A percentile compares a stretch with the other conserved stretches of the same genome.
Evolutionary conservation across 2,329 filamentous ascomycete species (phyloP).

Genomic region (Epichloe scottii): DNA sequence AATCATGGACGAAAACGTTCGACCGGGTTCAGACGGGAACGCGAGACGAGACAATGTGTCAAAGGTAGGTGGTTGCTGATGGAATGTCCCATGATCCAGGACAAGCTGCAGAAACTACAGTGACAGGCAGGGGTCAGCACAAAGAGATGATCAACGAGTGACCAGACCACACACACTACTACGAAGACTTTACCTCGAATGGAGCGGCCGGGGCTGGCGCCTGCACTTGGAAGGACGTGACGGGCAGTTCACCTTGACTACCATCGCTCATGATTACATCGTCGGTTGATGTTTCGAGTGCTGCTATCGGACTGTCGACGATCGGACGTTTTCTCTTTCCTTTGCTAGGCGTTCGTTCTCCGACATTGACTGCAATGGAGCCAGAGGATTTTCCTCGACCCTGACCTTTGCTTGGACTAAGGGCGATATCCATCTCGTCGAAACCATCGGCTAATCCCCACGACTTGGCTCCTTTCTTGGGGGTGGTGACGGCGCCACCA

Average conservation of each 20-base stretch:
- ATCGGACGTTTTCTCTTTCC: constrained; percentile 57
- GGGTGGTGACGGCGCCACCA: constrained; percentile 33
- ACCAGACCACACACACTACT: not conserved
- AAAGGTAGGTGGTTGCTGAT: constrained; percentile 48
- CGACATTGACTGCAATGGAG: constrained; percentile 30
- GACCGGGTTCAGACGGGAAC: constrained; percentile 48
- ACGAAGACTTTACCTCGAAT: constrained; percentile 30
- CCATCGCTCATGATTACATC: constrained; percentile 26
- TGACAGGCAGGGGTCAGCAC: not conserved
- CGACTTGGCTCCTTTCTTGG: constrained; percentile 43
- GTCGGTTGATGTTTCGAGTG: constrained; percentile 40
- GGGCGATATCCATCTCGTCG: constrained; percentile 49
- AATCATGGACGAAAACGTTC: constrained; percentile 51
- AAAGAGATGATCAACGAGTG: not conserved
- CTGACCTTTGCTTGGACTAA: constrained; percentile 40
- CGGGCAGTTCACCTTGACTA: constrained; percentile 7
- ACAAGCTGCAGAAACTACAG: constrained; percentile 50
- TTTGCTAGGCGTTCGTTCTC: constrained; percentile 50
- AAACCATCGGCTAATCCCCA: constrained; percentile 63
- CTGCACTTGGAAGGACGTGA: constrained; percentile 10
- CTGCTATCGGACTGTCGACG: constrained; percentile 53
- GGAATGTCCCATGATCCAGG: constrained; percentile 46
- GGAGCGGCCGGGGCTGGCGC: constrained; percentile 18
- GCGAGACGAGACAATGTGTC: constrained; percentile 53
- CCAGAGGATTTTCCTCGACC: constrained; percentile 27